Percentiles rank a stretch among this genome's conserved stretches.
These are phyloP conservation scores for Hypholoma sublateritium DNA, from an alignment of 768 basidiomycete species.

Conservation along the genomic window DNA sequence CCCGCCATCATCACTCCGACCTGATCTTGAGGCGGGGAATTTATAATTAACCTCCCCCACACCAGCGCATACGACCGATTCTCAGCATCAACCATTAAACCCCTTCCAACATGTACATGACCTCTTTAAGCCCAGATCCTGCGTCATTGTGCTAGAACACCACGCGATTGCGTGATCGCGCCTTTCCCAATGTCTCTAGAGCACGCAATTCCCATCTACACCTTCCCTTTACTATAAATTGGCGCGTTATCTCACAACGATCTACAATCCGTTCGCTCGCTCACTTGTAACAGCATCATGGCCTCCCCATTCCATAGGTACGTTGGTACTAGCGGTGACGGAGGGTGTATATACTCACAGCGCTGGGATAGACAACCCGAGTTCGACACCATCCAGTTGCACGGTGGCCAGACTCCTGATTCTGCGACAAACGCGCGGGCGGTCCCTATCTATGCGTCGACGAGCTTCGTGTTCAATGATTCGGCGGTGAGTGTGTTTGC, in stretches of 20 bases:
- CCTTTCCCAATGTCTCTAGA: slow-evolving; percentile 15
- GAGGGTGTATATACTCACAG: not conserved
- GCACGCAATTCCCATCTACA: slow-evolving; percentile 21
- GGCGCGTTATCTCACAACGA: not conserved
- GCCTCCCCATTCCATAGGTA: slow-evolving; percentile 39
- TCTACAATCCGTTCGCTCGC: slow-evolving; percentile 1
- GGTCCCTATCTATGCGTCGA: slow-evolving; percentile 74
- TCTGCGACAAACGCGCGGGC: slow-evolving; percentile 70
- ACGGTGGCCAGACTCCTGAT: slow-evolving; percentile 71
- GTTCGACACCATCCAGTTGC: slow-evolving; percentile 80
- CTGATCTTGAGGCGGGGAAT: too few relatives aligned
- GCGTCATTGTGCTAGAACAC: too few relatives aligned
- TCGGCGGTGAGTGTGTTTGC: slow-evolving; percentile 45
- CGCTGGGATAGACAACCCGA: slow-evolving; percentile 50
- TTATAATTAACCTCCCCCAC: too few relatives aligned
- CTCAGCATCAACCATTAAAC: too few relatives aligned
- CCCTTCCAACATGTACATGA: too few relatives aligned
- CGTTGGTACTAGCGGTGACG: not conserved
- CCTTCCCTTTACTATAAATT: slow-evolving; percentile 1
- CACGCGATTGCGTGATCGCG: slow-evolving; percentile 18
- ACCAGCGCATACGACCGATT: too few relatives aligned
- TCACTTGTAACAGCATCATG: slow-evolving; percentile 20
- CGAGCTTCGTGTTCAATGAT: slow-evolving; percentile 73
- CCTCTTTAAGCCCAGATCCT: too few relatives aligned
- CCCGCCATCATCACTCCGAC: too few relatives aligned